Evolutionary conservation across 805 yeast species (phyloP), one percentile per base, ranked within the genome.

Genomic region (Candida vartiovaarae): DNA sequence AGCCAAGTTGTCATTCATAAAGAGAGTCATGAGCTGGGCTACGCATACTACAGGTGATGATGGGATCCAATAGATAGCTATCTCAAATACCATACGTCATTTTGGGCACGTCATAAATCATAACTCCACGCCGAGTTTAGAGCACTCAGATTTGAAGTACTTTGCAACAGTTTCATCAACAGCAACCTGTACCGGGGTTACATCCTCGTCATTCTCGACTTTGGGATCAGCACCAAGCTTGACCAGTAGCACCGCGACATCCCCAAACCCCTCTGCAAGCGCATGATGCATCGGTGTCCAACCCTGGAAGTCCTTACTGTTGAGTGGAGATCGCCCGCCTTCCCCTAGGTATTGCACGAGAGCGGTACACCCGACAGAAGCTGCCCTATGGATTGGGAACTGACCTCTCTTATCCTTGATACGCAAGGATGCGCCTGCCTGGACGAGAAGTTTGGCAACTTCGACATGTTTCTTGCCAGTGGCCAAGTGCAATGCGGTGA

Each of bases 261-360:
- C 95, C 1, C 83, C 89, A 53, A 81, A 82, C 0, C 96, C 96
- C 62, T 90, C 98, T 0, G 95, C 88, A 44, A 84, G 64, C 0
- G 97, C 96, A 62, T 87, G 95, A 60, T 87, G 95, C 47, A 91
- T 60, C 1, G 96, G 80, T 0, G 95, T 84, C 89, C 93, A 87
- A 0, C 95, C 93, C 42, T 72, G 72, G 9, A 52, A 50, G 57
- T 90, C 97, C 33, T 75, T 74, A 3, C 81, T 71, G 54, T 88
- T 84, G 24, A 89, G 60, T 7, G 85, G 84, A 1, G 82, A 76
- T 38, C 74, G 74, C 3, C 75, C 76, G 5, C 71, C 63, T 36
- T 68, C 65, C 4, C 76, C 70, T 32, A 90, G 64, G 28, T 76
- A 55, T 36, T 74, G 68, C 11, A 82, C 76, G 28, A 88, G 60